Evolutionary conservation across 768 basidiomycete genomes (phyloP).

Genomic region (Collybiopsis confluens): DNA sequence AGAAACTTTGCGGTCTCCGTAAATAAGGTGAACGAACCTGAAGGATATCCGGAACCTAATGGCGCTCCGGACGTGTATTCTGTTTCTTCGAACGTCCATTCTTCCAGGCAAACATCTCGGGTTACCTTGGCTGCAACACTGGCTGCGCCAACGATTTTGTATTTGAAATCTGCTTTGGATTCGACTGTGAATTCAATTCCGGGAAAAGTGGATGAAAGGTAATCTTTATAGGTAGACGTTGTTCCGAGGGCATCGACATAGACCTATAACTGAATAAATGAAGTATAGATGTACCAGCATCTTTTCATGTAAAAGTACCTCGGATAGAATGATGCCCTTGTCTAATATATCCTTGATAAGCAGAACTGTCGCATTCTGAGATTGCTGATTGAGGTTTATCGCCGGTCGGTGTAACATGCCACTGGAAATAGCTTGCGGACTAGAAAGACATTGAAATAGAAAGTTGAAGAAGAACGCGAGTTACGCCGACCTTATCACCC

Average conservation of each 20-base stretch:
- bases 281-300: neutral
- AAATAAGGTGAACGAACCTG: conserved; percentile 43
- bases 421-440: conserved; percentile 86
- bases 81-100: conserved; percentile 76
- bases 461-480: neutral
- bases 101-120: conserved; percentile 83
- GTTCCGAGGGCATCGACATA: conserved; percentile 95
- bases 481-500: conserved; percentile 57
- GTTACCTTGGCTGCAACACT: conserved; percentile 99
- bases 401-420: conserved; percentile 88
- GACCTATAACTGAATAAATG: conserved; percentile 51
- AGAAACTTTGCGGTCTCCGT: neutral
- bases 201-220: conserved; percentile 78
- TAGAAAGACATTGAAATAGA: conserved; percentile 25
- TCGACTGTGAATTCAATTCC: conserved; percentile 85
- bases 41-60: conserved; percentile 88
- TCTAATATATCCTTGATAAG: conserved; percentile 84
- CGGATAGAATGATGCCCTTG: conserved; percentile 74
- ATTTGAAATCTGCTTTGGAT: conserved; percentile 92
- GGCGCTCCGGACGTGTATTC: conserved; percentile 27
- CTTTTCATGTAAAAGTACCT: conserved; percentile 39
- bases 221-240: conserved; percentile 78
- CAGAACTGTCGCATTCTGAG: conserved; percentile 83
- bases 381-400: conserved; percentile 82
- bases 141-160: conserved; percentile 95